Percentiles rank a stretch among this genome's conserved stretches.
Evolutionary conservation across 1,139 yeast species (phyloP).

Genomic region (Eremothecium gossypii): DNA sequence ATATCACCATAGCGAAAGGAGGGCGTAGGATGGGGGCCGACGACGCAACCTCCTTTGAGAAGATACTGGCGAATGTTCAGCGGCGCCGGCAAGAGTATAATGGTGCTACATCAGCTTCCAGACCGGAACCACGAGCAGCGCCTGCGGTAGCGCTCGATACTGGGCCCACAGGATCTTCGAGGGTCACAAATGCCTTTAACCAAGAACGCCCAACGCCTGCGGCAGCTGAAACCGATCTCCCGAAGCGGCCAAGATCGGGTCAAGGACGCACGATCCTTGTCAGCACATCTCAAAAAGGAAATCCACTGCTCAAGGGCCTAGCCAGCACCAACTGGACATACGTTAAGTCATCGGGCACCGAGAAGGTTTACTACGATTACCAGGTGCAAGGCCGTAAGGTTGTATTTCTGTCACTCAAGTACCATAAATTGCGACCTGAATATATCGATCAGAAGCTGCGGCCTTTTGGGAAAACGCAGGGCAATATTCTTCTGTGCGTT

Average conservation of each 20-base stretch:
- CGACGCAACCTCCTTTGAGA: slow-evolving; percentile 55
- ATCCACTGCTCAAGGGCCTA: slow-evolving; percentile 45
- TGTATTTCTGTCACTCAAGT: slow-evolving; percentile 65
- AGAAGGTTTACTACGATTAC: slow-evolving; percentile 52
- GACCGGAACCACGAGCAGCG: not conserved
- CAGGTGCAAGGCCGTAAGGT: slow-evolving; percentile 57
- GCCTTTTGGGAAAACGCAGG: slow-evolving; percentile 42
- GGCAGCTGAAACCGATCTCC: not conserved
- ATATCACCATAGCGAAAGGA: not conserved
- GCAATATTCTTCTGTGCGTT: slow-evolving; percentile 59
- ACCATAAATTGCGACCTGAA: slow-evolving; percentile 82
- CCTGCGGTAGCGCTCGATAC: not conserved
- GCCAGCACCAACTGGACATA: slow-evolving; percentile 45
- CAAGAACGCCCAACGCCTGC: slow-evolving; percentile 11
- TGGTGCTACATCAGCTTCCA: slow-evolving; percentile 7
- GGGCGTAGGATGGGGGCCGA: slow-evolving; percentile 21
- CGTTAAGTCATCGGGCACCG: slow-evolving; percentile 31
- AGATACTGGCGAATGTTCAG: slow-evolving; percentile 54
- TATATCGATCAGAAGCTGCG: slow-evolving; percentile 66
- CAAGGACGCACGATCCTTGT: slow-evolving; percentile 34
- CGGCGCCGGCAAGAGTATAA: slow-evolving; percentile 33
- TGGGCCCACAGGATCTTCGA: not conserved
- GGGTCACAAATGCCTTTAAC: slow-evolving; percentile 23
- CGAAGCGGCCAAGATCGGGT: slow-evolving; percentile 9
- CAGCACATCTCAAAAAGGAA: slow-evolving; percentile 48